Percentiles rank a stretch among this genome's conserved stretches.
These are phyloP conservation scores for Ephemerocybe angulata DNA, from an alignment of 768 basidiomycete species.

Conservation along the genomic window DNA sequence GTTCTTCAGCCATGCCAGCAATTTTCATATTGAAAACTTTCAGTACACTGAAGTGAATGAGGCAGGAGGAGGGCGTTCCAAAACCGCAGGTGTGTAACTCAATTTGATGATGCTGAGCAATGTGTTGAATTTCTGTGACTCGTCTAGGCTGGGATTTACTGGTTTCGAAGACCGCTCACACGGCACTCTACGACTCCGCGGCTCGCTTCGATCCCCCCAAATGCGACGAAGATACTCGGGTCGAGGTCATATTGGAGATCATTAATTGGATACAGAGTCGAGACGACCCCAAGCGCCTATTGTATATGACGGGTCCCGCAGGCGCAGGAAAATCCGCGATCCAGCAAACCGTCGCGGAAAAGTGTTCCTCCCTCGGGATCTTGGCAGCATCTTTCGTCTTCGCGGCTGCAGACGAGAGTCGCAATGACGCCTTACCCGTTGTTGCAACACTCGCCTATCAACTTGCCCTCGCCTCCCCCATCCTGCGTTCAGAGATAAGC, in stretches of 20 bases:
- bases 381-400: slow-evolving; percentile 2
- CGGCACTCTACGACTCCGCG: not conserved
- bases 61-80: too few relatives aligned
- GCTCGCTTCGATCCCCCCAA: slow-evolving; percentile 1
- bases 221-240: slow-evolving; percentile 4
- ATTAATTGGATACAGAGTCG: slow-evolving; percentile 1
- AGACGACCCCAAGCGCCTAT: not conserved
- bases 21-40: too few relatives aligned
- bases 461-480: not conserved
- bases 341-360: slow-evolving; percentile 5
- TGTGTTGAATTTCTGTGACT: too few relatives aligned
- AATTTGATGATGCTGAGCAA: too few relatives aligned
- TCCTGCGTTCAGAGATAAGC: not conserved
- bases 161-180: too few relatives aligned
- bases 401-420: not conserved
- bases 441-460: slow-evolving; percentile 5
- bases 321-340: slow-evolving; percentile 7
- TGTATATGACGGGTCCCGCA: slow-evolving; percentile 3
- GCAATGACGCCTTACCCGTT: not conserved
- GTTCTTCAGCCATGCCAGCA: too few relatives aligned
- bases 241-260: not conserved
- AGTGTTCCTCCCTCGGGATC: not conserved
- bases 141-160: too few relatives aligned
- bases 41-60: too few relatives aligned
- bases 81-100: too few relatives aligned